Conservation (phyloP, 2,329 filamentous ascomycete genomes). For the Diplocarpon rosae region DNA sequence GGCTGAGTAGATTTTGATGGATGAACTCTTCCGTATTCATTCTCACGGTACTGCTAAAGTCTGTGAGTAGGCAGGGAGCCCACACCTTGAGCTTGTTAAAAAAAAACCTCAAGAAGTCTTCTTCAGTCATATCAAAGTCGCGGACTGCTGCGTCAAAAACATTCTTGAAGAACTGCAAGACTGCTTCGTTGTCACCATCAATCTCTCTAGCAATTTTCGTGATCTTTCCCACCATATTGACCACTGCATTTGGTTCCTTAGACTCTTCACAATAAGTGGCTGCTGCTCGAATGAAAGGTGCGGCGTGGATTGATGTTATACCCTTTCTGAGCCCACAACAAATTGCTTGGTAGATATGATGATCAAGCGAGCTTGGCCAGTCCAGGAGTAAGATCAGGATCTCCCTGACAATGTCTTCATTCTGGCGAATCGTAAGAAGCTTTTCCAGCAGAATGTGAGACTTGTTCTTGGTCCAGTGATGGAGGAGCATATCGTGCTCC, state of each 20-base stretch:
- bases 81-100: constrained; percentile 35
- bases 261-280: constrained; percentile 24
- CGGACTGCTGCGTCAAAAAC: constrained; percentile 12
- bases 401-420: constrained; percentile 36
- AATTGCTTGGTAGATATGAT: constrained; percentile 35
- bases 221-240: constrained; percentile 17
- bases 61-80: constrained; percentile 41
- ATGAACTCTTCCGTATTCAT: constrained; percentile 29
- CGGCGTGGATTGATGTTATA: constrained; percentile 7
- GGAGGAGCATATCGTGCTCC: constrained; percentile 38
- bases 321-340: constrained; percentile 20
- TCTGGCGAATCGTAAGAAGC: constrained; percentile 52
- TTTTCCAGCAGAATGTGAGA: constrained; percentile 52
- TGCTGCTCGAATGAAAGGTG: constrained; percentile 25
- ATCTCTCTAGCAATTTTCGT: constrained; percentile 16
- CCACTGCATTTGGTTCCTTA: constrained; percentile 12
- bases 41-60: constrained; percentile 35
- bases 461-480: constrained; percentile 30
- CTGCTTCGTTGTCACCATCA: constrained; percentile 23
- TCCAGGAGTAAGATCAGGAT: constrained; percentile 48
- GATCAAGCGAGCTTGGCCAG: constrained; percentile 39
- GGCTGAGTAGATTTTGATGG: constrained; percentile 13
- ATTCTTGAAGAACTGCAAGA: constrained; percentile 26
- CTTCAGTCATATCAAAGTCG: constrained; percentile 28
- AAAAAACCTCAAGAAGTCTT: constrained; percentile 27